A percentile compares a stretch with the other conserved stretches of the same genome.
Conservation (phyloP, 2,329 filamentous ascomycete genomes). For the Kalmusia sp. region DNA sequence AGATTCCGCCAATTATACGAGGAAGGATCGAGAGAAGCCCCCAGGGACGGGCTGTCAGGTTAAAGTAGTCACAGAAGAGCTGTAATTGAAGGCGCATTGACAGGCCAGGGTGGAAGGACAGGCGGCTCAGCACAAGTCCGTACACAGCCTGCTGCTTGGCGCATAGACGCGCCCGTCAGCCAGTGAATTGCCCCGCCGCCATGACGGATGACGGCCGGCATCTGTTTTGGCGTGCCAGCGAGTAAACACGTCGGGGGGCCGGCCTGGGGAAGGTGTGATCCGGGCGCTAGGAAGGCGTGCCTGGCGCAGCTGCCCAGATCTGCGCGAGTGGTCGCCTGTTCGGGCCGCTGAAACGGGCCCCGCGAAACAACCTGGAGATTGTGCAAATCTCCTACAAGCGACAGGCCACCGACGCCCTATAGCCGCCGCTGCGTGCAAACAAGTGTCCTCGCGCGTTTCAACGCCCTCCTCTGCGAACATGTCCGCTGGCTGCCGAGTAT, state of each 20-base stretch:
- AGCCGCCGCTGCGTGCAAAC: background rate
- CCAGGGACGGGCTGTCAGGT: conserved; percentile 4
- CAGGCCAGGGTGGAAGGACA: background rate
- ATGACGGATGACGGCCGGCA: no score
- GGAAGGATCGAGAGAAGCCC: background rate
- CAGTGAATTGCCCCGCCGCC: background rate
- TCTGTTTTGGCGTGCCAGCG: background rate
- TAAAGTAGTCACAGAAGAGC: background rate
- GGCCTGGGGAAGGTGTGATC: background rate
- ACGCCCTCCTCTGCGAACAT: background rate
- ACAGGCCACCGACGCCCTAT: conserved; percentile 3
- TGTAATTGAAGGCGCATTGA: conserved; percentile 7
- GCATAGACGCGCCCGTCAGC: background rate
- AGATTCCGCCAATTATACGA: conserved; percentile 9
- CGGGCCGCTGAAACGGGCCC: conserved; percentile 10
- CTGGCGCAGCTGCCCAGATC: background rate
- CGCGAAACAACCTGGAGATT: conserved; percentile 9
- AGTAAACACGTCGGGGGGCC: background rate
- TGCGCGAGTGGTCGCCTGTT: background rate
- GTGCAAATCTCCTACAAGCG: background rate
- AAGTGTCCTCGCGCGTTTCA: conserved; percentile 3
- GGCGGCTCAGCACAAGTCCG: conserved; percentile 5
- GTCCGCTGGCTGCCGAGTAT: conserved; percentile 5
- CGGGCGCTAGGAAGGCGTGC: background rate
- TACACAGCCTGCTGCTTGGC: conserved; percentile 8